Base-by-base conservation (phyloP, 305 asterid species). In the Solanum aculeatissimum region DNA sequence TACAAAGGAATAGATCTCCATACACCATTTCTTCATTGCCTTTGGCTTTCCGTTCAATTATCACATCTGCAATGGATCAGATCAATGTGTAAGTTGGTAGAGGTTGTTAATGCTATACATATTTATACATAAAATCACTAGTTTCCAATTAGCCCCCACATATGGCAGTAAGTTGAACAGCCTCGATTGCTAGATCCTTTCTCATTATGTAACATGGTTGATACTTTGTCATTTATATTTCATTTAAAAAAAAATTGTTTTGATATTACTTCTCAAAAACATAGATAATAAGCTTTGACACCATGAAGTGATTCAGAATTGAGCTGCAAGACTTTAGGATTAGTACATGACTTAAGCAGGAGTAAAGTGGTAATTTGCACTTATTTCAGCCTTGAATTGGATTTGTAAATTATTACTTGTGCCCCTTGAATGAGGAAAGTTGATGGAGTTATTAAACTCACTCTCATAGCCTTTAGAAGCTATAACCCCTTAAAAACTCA, bases 1-100 rank as follows among this genome's bases (percentile, higher is more conserved):
- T 97, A 88, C 97, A 94, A 87, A 95, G 98, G 89, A 95, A 97
- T 88, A 97, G 94, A 89, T 97, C 99, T 32, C 97, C 97, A 10
- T 97, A 95, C 88, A 83, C 97, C 40, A 97, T 97, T 86, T 95
- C 99, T 58, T 93, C 93, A 42, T 86, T 94, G 93, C 99, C 99
- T 88, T 88, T 97, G 86, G 94, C 91, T 72, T 95, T 95, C 91
- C 94, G 93, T 79, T 88, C 98, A 84, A 86, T 95, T 83, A 90
- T 95, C 91, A 88, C 89, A 85, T 91, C 97, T 57, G 98, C 96
- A 86, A 94, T 95, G 95, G 98, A 95, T 89, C 98, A 93, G 90
- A 95, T 94, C 86, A 92, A 93, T 81, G 85, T 72, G 99, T 97
- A 89, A 92, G 99, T 90, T 86, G 71, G 71, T 84, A 62, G 74